Base-by-base conservation (phyloP, 2,329 filamentous ascomycete species). In the Colletotrichum euphorbiae region DNA sequence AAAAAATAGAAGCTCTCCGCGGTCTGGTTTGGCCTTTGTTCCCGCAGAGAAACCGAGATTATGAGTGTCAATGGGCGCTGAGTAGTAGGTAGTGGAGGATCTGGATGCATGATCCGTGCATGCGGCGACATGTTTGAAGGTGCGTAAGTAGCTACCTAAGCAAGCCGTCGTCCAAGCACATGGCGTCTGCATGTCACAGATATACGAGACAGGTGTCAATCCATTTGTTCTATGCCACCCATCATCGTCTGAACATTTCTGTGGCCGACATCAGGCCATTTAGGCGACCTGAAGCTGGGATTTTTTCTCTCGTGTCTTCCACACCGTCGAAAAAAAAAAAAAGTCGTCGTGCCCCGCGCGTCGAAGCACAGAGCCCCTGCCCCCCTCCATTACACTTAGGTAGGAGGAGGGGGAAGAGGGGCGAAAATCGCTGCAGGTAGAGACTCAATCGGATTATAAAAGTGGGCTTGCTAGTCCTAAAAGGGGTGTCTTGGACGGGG, bases 391-490 rank as follows among this genome's bases (percentile, higher is more conserved):
- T 24, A 59, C n/a, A 19, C 13, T 13, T 13, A 12, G n/a, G 11
- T 38, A 6, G 28, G 24, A 21, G 15, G 4, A 5, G 46, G 38
- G 28, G 40, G 21, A 62, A 38, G 38, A 19, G 58, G 57, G 56
- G 56, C 36, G 64, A 59, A 64, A 65, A 68, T 67, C 64, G n/a
- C 59, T 67, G 64, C 52, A 64, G 60, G 54, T 17, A 17, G 17
- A 65, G 65, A 59, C 60, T 68, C 12, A 42, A 68, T 68, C 65
- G 61, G 59, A 65, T 65, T 68, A 46, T 33, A 68, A 68, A 68
- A 68, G 60, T 68, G 65, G 65, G 48, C 31, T n/a, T 9, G 42
- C 15, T 57, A 46, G 48, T 42, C 31, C 60, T 13, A 59, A 59
- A 19, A 7, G 43, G 43, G 8, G 56, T 24, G 24, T 4, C 17